Evolutionary conservation across 2,329 filamentous ascomycete genomes (phyloP).

Genomic region (Pseudogymnoascus sp.): DNA sequence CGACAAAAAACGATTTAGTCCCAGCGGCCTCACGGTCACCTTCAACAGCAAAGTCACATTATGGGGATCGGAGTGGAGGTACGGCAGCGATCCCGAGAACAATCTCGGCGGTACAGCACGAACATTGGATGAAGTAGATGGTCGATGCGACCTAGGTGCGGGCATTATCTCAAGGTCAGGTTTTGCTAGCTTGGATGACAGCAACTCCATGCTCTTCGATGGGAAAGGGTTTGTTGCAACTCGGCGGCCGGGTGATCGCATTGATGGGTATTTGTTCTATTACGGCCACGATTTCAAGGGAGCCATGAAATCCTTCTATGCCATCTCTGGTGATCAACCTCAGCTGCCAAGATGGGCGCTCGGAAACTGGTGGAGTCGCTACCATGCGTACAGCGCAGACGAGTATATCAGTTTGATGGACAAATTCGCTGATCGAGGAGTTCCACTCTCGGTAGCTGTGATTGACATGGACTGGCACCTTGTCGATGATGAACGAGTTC

Average conservation of each 20-base stretch:
- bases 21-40: slow-evolving; percentile 36
- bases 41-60: slow-evolving; percentile 35
- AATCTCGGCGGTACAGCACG: slow-evolving; percentile 40
- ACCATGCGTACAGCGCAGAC: slow-evolving; percentile 46
- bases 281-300: slow-evolving; percentile 49
- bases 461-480: slow-evolving; percentile 61
- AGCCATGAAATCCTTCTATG: slow-evolving; percentile 46
- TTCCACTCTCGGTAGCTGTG: slow-evolving; percentile 51
- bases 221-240: slow-evolving; percentile 42
- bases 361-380: slow-evolving; percentile 59
- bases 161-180: slow-evolving; percentile 44
- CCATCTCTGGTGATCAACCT: slow-evolving; percentile 47
- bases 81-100: slow-evolving; percentile 33
- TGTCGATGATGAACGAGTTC: slow-evolving; percentile 38
- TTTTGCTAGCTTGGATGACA: slow-evolving; percentile 45
- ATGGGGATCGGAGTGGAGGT: slow-evolving; percentile 42
- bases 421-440: slow-evolving; percentile 38
- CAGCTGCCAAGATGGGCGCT: slow-evolving; percentile 47
- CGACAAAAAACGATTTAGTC: slow-evolving; percentile 46
- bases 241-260: slow-evolving; percentile 37
- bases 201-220: slow-evolving; percentile 47
- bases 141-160: slow-evolving; percentile 38
- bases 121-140: slow-evolving; percentile 46
- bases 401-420: slow-evolving; percentile 52
- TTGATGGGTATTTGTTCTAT: slow-evolving; percentile 51